phyloP scores from a whole-genome alignment of 495 filamentous ascomycete genomes.

The Aspergillus sclerotioniger region DNA sequence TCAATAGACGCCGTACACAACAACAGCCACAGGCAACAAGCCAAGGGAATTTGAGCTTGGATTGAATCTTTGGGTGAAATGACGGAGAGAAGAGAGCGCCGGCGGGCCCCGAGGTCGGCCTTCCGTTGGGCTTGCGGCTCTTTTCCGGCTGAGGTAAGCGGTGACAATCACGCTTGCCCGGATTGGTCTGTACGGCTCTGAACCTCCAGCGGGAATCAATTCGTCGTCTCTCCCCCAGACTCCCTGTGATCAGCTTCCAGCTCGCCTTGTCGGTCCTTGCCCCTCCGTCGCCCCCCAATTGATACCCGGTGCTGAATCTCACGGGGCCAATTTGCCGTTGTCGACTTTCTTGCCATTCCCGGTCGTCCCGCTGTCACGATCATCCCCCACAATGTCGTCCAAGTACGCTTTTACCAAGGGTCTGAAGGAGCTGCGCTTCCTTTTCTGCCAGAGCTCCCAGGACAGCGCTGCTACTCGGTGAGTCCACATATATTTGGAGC shows the following conservation, averaged over 20 bases:
- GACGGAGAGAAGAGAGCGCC: neutral
- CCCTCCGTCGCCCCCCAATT: neutral
- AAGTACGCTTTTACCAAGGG: constrained; percentile 87
- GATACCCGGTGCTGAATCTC: neutral
- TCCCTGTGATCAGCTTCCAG: neutral
- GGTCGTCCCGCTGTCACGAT: constrained; percentile 8
- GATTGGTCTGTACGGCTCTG: constrained; percentile 18
- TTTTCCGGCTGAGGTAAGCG: constrained; percentile 37
- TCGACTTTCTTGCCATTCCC: neutral
- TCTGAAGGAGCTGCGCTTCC: constrained; percentile 94
- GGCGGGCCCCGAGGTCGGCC: constrained; percentile 18
- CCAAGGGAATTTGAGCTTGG: neutral
- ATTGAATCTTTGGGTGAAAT: neutral
- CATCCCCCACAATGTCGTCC: constrained; percentile 65
- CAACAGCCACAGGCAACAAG: neutral
- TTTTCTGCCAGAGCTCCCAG: constrained; percentile 91
- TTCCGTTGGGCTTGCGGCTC: constrained; percentile 19
- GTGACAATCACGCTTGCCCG: constrained; percentile 29
- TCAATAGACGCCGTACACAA: constrained; percentile 2
- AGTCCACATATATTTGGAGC: constrained; percentile 6
- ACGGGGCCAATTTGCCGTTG: neutral
- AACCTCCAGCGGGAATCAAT: constrained; percentile 8
- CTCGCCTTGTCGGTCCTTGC: neutral
- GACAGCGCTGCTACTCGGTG: constrained; percentile 84
- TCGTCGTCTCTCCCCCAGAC: constrained; percentile 1